Evolutionary conservation across 2,329 filamentous ascomycete species (phyloP).

Genomic region (Neopestalotiopsis rosae): DNA sequence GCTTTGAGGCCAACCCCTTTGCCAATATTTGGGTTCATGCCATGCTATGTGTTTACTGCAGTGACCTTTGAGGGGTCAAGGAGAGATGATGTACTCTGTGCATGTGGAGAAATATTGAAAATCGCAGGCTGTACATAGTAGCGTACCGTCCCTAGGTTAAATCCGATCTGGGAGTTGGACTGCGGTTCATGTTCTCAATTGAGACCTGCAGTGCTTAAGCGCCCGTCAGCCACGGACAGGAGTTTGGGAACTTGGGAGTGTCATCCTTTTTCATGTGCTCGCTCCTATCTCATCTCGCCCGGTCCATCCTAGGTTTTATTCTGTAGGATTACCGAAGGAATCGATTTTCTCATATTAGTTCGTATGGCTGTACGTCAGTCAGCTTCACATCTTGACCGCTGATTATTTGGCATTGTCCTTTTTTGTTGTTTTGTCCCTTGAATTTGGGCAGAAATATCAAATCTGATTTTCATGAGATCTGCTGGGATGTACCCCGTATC

Average conservation of each 20-base stretch:
- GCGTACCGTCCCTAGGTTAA: background rate
- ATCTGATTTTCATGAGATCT: background rate
- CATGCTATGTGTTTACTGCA: too few relatives aligned
- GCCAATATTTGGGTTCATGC: too few relatives aligned
- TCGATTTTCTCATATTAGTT: background rate
- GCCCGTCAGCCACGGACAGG: background rate
- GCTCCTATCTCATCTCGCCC: background rate
- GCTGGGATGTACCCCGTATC: background rate
- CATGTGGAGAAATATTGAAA: too few relatives aligned
- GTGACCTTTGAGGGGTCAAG: too few relatives aligned
- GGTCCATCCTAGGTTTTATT: too few relatives aligned
- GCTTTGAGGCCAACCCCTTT: too few relatives aligned
- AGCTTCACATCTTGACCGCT: background rate
- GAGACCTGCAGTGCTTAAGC: constrained; percentile 1
- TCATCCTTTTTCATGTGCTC: background rate
- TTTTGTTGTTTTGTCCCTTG: background rate
- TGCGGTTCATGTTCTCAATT: background rate
- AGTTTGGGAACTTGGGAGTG: background rate
- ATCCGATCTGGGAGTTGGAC: background rate
- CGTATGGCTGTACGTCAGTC: too few relatives aligned
- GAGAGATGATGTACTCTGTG: too few relatives aligned
- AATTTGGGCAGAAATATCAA: background rate
- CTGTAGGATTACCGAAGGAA: constrained; percentile 1
- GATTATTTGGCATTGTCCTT: background rate
- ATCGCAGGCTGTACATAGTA: too few relatives aligned